These are phyloP conservation scores for Nothophaeocryptopus gaeumannii DNA, from an alignment of 2,329 filamentous ascomycete genomes.

Conservation along the genomic window DNA sequence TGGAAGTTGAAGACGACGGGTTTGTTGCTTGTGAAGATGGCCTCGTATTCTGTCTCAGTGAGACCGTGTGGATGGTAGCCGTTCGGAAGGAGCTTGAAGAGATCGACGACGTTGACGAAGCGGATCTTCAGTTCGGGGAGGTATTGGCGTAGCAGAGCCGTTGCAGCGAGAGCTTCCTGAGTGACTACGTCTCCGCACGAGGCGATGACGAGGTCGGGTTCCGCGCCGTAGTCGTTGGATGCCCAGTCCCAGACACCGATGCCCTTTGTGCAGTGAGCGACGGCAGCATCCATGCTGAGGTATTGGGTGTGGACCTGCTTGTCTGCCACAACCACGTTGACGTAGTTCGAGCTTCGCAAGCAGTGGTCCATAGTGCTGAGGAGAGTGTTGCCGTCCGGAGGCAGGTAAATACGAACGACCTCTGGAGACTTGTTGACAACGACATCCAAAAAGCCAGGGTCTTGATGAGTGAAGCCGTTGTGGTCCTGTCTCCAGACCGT, in stretches of 20 bases:
- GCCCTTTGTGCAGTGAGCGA: slow-evolving; percentile 75
- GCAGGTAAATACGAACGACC: slow-evolving; percentile 76
- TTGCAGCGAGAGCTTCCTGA: slow-evolving; percentile 70
- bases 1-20: slow-evolving; percentile 84
- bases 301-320: slow-evolving; percentile 78
- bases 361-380: slow-evolving; percentile 76
- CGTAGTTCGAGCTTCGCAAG: slow-evolving; percentile 69
- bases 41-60: slow-evolving; percentile 61
- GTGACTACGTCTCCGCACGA: slow-evolving; percentile 73
- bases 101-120: slow-evolving; percentile 75
- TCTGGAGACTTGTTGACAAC: slow-evolving; percentile 77
- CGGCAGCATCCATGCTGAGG: slow-evolving; percentile 68
- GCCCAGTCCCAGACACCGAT: slow-evolving; percentile 76
- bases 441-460: slow-evolving; percentile 76
- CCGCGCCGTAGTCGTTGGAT: slow-evolving; percentile 64
- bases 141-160: slow-evolving; percentile 68
- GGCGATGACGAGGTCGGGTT: slow-evolving; percentile 75
- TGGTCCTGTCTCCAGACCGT: slow-evolving; percentile 82
- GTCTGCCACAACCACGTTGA: slow-evolving; percentile 77
- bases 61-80: slow-evolving; percentile 72
- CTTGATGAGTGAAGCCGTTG: slow-evolving; percentile 80
- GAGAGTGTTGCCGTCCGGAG: slow-evolving; percentile 75
- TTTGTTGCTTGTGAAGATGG: slow-evolving; percentile 68
- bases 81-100: slow-evolving; percentile 74
- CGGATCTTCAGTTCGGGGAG: slow-evolving; percentile 72